A percentile compares a stretch with the other conserved stretches of the same genome.
Evolutionary conservation across 768 basidiomycete species (phyloP).

Genomic region (Xerocomellus intermedius): DNA sequence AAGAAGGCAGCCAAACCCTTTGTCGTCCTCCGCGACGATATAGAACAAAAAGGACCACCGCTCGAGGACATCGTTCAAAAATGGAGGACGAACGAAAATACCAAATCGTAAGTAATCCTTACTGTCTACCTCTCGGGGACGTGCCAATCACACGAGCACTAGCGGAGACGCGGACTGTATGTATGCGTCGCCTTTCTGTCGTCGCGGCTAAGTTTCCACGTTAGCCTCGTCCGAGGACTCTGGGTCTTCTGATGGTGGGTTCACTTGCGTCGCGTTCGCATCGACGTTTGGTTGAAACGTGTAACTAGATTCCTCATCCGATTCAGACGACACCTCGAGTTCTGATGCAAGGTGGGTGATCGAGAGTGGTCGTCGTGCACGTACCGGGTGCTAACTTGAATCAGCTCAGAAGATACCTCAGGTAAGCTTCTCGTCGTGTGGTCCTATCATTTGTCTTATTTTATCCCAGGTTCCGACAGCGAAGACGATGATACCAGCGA

Average conservation of each 20-base stretch:
- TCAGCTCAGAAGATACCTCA: slow-evolving; percentile 21
- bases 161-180: slow-evolving; percentile 24
- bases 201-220: slow-evolving; percentile 8
- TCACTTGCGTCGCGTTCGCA: background rate
- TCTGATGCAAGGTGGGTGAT: slow-evolving; percentile 27
- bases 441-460: background rate
- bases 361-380: background rate
- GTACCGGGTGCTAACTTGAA: slow-evolving; percentile 3
- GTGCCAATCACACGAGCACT: slow-evolving; percentile 3
- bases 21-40: slow-evolving; percentile 58
- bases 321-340: slow-evolving; percentile 23
- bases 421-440: slow-evolving; percentile 14
- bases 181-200: slow-evolving; percentile 8
- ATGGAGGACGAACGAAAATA: slow-evolving; percentile 50
- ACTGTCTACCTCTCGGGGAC: background rate
- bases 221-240: slow-evolving; percentile 24
- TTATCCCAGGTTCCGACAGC: slow-evolving; percentile 16
- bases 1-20: slow-evolving; percentile 69
- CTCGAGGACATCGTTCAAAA: slow-evolving; percentile 64
- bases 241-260: slow-evolving; percentile 28
- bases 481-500: slow-evolving; percentile 11
- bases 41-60: slow-evolving; percentile 46
- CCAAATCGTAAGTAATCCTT: slow-evolving; percentile 27
- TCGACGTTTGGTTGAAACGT: background rate
- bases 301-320: slow-evolving; percentile 18